Evolutionary conservation across 441 rosid species (phyloP).

Genomic region (Capsella rubella): DNA sequence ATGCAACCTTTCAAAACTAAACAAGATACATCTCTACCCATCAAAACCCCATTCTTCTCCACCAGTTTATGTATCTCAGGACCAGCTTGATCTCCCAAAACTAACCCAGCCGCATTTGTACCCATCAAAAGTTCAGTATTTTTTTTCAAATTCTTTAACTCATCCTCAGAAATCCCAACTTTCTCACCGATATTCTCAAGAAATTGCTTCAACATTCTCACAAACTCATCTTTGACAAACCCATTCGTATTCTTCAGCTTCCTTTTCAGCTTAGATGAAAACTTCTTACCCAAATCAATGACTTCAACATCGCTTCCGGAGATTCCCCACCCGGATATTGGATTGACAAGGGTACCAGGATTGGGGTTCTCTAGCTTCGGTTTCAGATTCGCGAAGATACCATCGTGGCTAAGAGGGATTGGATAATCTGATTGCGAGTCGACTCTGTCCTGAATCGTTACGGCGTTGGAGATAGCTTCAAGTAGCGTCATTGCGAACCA

Average conservation of each 20-base stretch:
- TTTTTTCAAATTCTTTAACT: slow-evolving; percentile 52
- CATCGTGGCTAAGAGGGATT: slow-evolving; percentile 63
- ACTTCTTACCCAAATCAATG: slow-evolving; percentile 55
- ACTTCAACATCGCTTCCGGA: slow-evolving; percentile 57
- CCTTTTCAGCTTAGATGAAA: slow-evolving; percentile 58
- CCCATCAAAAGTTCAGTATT: slow-evolving; percentile 45
- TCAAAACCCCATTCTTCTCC: slow-evolving; percentile 40
- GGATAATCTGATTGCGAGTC: slow-evolving; percentile 60
- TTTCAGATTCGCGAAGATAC: slow-evolving; percentile 62
- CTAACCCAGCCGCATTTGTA: slow-evolving; percentile 54
- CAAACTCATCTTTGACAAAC: slow-evolving; percentile 57
- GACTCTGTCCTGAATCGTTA: slow-evolving; percentile 43
- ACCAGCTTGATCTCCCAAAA: slow-evolving; percentile 63
- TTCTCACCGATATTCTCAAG: slow-evolving; percentile 59
- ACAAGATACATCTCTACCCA: slow-evolving; percentile 63
- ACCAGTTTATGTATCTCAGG: slow-evolving; percentile 65
- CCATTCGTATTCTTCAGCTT: slow-evolving; percentile 65
- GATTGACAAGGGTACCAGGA: slow-evolving; percentile 58
- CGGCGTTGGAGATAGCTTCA: slow-evolving; percentile 72
- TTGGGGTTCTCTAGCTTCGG: slow-evolving; percentile 57
- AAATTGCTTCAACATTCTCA: slow-evolving; percentile 56
- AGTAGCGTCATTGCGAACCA: slow-evolving; percentile 70
- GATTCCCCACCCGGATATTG: slow-evolving; percentile 68
- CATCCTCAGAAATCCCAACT: slow-evolving; percentile 47
- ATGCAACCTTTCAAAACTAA: slow-evolving; percentile 77